Evolutionary conservation across 2,329 filamentous ascomycete genomes (phyloP).

Genomic region (Paecilomyces sp.): DNA sequence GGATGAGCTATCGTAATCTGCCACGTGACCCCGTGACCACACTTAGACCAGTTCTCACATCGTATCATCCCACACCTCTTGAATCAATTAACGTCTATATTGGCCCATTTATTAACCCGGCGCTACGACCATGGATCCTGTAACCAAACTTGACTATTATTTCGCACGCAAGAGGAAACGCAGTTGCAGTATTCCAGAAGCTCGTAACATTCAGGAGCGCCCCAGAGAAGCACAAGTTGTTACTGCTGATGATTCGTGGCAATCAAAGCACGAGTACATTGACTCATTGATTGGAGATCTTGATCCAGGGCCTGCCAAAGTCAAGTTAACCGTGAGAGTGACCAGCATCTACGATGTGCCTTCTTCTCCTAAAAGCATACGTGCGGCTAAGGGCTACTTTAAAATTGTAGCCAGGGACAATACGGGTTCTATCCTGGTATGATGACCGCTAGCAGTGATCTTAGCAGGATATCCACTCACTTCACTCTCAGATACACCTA

Average conservation of each 20-base stretch:
- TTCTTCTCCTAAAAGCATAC: constrained; percentile 5
- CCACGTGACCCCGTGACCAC: neutral
- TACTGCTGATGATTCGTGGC: constrained; percentile 5
- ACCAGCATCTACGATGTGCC: constrained; percentile 16
- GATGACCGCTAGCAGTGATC: neutral
- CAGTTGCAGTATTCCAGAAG: neutral
- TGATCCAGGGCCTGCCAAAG: constrained; percentile 11
- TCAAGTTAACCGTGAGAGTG: constrained; percentile 15
- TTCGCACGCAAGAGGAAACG: neutral
- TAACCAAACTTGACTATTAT: neutral
- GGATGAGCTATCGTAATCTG: neutral
- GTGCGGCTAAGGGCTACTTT: constrained; percentile 15
- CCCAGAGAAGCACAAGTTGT: neutral
- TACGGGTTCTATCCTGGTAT: constrained; percentile 14
- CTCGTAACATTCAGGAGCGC: neutral
- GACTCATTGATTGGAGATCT: constrained; percentile 14
- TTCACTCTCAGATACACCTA: constrained; percentile 14
- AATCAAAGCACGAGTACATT: constrained; percentile 11
- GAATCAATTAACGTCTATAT: neutral
- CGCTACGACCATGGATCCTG: neutral
- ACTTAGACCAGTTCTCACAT: neutral
- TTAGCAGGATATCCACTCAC: neutral
- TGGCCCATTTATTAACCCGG: neutral
- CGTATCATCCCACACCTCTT: neutral
- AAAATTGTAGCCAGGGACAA: constrained; percentile 19